phyloP scores from a whole-genome alignment of 164 flowering plant genomes.

The Nelumbo lutea region DNA sequence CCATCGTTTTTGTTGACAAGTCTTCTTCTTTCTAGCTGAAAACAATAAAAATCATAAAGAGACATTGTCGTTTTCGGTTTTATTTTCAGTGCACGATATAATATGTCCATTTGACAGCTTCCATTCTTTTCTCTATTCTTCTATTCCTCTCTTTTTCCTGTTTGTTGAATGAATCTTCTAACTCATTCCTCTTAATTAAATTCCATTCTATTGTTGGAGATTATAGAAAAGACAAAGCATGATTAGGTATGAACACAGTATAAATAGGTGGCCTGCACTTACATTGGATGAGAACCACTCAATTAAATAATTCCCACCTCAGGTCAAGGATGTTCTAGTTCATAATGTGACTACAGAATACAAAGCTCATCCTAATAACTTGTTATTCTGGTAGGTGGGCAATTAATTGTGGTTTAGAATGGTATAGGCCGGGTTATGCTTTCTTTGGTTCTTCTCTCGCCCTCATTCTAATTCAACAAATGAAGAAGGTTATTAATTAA shows the following conservation, averaged over 20 bases:
- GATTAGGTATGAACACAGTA: not conserved
- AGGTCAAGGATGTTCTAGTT: not conserved
- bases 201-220: not conserved
- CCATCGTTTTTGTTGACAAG: too few relatives aligned
- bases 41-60: not conserved
- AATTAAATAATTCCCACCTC: not conserved
- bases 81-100: constrained; percentile 3
- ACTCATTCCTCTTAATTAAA: not conserved
- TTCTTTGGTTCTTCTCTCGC: not conserved
- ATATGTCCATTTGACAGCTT: not conserved
- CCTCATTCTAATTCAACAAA: not conserved
- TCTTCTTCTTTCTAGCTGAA: too few relatives aligned
- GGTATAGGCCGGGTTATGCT: not conserved
- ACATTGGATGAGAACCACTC: not conserved
- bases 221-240: not conserved
- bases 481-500: too few relatives aligned
- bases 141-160: not conserved
- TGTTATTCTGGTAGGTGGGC: too few relatives aligned
- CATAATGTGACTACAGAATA: too few relatives aligned
- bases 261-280: not conserved
- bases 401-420: not conserved
- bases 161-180: not conserved
- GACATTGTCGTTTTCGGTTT: constrained; percentile 1
- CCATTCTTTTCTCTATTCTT: constrained; percentile 6
- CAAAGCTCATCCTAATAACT: too few relatives aligned